phyloP scores from a whole-genome alignment of 1,139 yeast genomes.

The Dujonia santamariae region DNA sequence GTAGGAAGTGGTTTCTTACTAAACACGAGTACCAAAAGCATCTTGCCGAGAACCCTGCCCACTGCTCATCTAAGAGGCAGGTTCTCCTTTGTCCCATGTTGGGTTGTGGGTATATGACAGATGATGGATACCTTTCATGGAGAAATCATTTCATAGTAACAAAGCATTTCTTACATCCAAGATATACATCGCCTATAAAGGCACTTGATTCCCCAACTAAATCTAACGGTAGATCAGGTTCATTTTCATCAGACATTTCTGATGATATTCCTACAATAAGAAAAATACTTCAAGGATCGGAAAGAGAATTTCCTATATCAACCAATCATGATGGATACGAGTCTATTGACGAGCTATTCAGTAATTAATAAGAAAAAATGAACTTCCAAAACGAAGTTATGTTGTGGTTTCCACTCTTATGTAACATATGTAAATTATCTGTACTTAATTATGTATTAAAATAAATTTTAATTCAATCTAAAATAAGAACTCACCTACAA shows the following conservation, averaged over 20 bases:
- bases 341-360: slow-evolving; percentile 17
- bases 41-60: slow-evolving; percentile 14
- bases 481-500: too few species aligned
- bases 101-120: slow-evolving; percentile 43
- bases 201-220: too few species aligned
- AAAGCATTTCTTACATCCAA: slow-evolving; percentile 18
- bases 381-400: neutral
- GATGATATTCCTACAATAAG: neutral
- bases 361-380: slow-evolving; percentile 9
- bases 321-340: slow-evolving; percentile 7
- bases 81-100: slow-evolving; percentile 38
- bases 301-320: slow-evolving; percentile 4
- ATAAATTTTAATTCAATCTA: too few species aligned
- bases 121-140: slow-evolving; percentile 34
- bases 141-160: slow-evolving; percentile 25
- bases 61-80: slow-evolving; percentile 28
- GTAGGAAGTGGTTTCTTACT: slow-evolving; percentile 19
- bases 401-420: too few species aligned
- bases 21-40: slow-evolving; percentile 20
- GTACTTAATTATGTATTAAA: too few species aligned
- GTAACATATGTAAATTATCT: too few species aligned
- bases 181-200: neutral
- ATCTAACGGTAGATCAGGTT: too few species aligned
- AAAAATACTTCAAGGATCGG: slow-evolving; percentile 2
- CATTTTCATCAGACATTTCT: too few species aligned